phyloP scores from a whole-genome alignment of 2,329 filamentous ascomycete species.

The Diaporthe sp. region DNA sequence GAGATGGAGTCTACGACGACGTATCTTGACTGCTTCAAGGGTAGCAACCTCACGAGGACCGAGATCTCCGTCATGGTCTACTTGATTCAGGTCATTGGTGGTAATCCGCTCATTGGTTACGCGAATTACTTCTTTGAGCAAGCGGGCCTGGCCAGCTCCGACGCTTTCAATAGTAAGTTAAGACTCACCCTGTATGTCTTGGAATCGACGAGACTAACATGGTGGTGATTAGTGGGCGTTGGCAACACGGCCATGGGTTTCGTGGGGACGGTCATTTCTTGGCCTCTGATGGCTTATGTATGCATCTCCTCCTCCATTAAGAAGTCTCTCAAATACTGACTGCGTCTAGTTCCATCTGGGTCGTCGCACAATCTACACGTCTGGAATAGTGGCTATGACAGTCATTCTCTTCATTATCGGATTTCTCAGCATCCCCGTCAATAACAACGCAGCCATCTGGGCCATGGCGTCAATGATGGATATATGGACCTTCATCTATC shows the following conservation, averaged over 20 bases:
- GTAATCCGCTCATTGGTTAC: conserved; percentile 64
- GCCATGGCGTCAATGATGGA: conserved; percentile 63
- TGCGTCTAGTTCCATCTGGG: conserved; percentile 52
- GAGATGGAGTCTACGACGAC: conserved; percentile 56
- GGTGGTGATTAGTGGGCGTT: conserved; percentile 52
- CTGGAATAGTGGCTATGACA: conserved; percentile 55
- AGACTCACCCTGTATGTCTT: background rate
- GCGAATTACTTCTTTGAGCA: conserved; percentile 62
- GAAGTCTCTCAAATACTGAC: no score
- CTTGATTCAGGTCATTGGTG: conserved; percentile 63
- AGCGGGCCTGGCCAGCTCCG: conserved; percentile 60
- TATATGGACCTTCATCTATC: conserved; percentile 60
- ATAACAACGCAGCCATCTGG: conserved; percentile 50
- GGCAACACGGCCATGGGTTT: conserved; percentile 65
- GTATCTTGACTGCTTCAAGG: conserved; percentile 67
- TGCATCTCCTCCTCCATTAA: background rate
- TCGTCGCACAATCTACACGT: conserved; percentile 64
- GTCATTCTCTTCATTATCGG: conserved; percentile 51
- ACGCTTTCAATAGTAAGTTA: conserved; percentile 55
- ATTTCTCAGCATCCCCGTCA: background rate
- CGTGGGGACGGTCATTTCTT: conserved; percentile 64
- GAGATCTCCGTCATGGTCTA: conserved; percentile 66
- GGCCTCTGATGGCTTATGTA: conserved; percentile 60
- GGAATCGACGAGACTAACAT: background rate
- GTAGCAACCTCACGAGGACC: conserved; percentile 65